Base-by-base conservation (phyloP, 805 yeast genomes). In the Saccharomycopsis sp. region DNA sequence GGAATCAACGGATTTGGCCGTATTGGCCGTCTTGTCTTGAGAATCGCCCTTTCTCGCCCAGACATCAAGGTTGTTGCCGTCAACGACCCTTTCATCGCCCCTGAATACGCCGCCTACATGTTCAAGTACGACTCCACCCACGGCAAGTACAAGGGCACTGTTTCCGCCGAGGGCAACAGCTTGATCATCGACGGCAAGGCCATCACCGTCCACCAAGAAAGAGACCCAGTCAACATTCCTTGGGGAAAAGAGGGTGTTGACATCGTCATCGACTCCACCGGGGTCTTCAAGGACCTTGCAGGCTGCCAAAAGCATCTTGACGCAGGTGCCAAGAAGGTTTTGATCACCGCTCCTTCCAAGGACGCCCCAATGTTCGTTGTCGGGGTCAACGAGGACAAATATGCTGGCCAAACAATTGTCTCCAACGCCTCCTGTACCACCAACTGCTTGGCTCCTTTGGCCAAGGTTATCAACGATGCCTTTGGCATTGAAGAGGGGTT, bases 381-480 rank as follows among this genome's bases (percentile, higher is more conserved):
- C 70, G 97, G 97, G 79, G 97, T 90, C 71, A 90, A 90, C 79
- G 84, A 83, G 67, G 83, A 84, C 65, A 78, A 83, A 67, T 90
- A 88, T 83, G 84, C 85, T 67, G 73, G 85, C 62, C 76, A 84
- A 74, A 76, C 77, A 68, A 88, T 90, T 68, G 79, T 90, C 64
- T 90, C 97, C 65, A 90, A 90, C 75, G 97, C 97, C 64, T 90
- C 97, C 54, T 90, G 97, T 82, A 90, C 97, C 74, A 90, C 97
- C 72, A 90, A 90, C 83, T 87, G 97, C 81, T 79, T 90, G 72
- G 97, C 97, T 67, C 97, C 97, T 72, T 81, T 90, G 70, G 95
- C 95, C 73, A 90, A 90, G 83, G 87, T 88, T 67, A 74, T 90
- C 71, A 81, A 90, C 80, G 95, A 90, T 75, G 77, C 75, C 69